phyloP scores from a whole-genome alignment of 2,329 filamentous ascomycete genomes.

The Chalara sp. region DNA sequence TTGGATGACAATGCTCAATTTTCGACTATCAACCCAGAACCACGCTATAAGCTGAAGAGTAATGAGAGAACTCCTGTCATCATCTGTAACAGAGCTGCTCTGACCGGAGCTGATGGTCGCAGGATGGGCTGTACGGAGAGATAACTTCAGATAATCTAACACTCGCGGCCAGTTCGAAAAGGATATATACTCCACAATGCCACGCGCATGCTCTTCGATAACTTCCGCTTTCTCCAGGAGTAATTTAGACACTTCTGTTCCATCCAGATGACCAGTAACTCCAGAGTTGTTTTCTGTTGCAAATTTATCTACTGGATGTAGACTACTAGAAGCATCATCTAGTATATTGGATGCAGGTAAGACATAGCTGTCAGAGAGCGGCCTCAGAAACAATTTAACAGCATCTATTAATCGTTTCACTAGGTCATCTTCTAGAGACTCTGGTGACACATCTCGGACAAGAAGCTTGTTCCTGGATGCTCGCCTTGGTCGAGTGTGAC shows the following conservation, averaged over 20 bases:
- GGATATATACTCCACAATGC: constrained; percentile 56
- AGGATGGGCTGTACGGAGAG: constrained; percentile 23
- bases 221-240: constrained; percentile 29
- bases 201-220: constrained; percentile 48
- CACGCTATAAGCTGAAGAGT: constrained; percentile 53
- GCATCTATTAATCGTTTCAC: constrained; percentile 49
- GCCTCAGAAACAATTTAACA: constrained; percentile 49
- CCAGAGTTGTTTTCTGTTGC: constrained; percentile 10
- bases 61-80: constrained; percentile 38
- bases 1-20: constrained; percentile 55
- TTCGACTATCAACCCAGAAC: constrained; percentile 57
- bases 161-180: constrained; percentile 56
- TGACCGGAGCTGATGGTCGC: constrained; percentile 15
- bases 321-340: constrained; percentile 35
- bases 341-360: constrained; percentile 51
- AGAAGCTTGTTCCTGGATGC: constrained; percentile 19
- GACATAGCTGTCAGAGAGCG: constrained; percentile 49
- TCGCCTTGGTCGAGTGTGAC: constrained; percentile 15
- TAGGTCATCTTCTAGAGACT: constrained; percentile 40
- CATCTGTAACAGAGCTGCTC: constrained; percentile 17
- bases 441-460: constrained; percentile 18
- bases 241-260: constrained; percentile 21
- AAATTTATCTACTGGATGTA: constrained; percentile 15
- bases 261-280: constrained; percentile 22
- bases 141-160: constrained; percentile 50